phyloP scores from a whole-genome alignment of 2,329 filamentous ascomycete genomes.

The Didymella arachidicola region DNA sequence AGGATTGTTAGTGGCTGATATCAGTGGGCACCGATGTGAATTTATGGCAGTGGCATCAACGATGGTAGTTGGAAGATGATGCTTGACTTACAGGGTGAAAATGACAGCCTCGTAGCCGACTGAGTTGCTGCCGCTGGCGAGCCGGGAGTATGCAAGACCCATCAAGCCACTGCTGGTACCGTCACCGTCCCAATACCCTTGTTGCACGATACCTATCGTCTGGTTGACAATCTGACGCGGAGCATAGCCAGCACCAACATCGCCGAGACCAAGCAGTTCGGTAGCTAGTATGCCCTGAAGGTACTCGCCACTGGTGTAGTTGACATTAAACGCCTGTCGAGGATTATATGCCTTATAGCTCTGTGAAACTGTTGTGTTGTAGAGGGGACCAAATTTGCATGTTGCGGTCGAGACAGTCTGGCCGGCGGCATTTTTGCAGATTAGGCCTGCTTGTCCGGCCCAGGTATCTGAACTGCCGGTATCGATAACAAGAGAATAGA shows the following conservation, averaged over 20 bases:
- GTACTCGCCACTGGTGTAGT: conserved; percentile 39
- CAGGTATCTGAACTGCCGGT: conserved; percentile 42
- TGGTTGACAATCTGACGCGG: conserved; percentile 28
- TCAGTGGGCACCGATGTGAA: not conserved
- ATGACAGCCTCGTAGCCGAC: conserved; percentile 37
- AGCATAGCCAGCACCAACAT: conserved; percentile 16
- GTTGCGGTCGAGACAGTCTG: conserved; percentile 1
- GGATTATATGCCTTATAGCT: conserved; percentile 9
- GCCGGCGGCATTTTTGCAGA: conserved; percentile 21
- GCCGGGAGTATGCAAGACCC: conserved; percentile 36
- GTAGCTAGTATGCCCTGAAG: conserved; percentile 31
- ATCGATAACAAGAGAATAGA: conserved; percentile 39
- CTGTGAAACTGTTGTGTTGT: conserved; percentile 12
- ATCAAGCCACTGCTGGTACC: conserved; percentile 39
- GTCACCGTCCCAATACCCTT: conserved; percentile 42
- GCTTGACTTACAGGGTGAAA: conserved; percentile 33
- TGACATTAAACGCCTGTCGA: conserved; percentile 27
- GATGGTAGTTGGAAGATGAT: not conserved
- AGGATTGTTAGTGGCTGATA: not conserved
- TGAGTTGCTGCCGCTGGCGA: conserved; percentile 23
- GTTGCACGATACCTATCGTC: conserved; percentile 39
- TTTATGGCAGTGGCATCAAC: not conserved
- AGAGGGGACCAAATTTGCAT: conserved; percentile 34
- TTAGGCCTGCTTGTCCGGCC: conserved; percentile 29
- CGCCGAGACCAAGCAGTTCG: conserved; percentile 33